These are phyloP conservation scores for Rubus parviflorus DNA, from an alignment of 306 rosid genomes.

Conservation along the genomic window DNA sequence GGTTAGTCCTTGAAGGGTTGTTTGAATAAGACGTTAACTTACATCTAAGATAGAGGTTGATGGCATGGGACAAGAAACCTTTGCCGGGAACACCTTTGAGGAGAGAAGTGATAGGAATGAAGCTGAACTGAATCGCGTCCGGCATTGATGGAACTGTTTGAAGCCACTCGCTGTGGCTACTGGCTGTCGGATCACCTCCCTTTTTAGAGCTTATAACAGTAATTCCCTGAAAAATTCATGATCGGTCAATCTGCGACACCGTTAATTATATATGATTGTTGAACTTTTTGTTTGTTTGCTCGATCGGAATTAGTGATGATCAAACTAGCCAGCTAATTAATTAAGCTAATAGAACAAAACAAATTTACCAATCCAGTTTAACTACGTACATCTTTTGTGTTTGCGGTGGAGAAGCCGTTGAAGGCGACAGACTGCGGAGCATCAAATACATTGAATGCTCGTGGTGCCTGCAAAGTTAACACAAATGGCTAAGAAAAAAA, in stretches of 20 bases:
- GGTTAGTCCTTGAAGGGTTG: neutral
- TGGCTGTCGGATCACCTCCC: constrained; percentile 66
- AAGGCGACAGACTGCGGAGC: constrained; percentile 50
- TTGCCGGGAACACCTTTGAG: constrained; percentile 74
- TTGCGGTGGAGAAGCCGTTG: constrained; percentile 46
- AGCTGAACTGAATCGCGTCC: constrained; percentile 59
- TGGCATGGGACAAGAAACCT: constrained; percentile 86
- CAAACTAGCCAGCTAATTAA: neutral
- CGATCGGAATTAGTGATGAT: neutral
- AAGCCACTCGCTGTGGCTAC: constrained; percentile 82
- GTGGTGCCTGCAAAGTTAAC: constrained; percentile 54
- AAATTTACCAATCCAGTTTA: neutral
- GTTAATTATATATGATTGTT: neutral
- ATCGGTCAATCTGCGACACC: neutral
- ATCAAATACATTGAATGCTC: constrained; percentile 64
- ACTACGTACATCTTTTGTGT: constrained; percentile 70
- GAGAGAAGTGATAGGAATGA: constrained; percentile 86
- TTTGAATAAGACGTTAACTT: constrained; percentile 28
- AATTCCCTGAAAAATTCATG: constrained; percentile 55
- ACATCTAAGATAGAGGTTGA: constrained; percentile 92
- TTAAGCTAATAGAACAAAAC: neutral
- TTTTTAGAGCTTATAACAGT: constrained; percentile 67
- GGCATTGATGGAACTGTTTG: constrained; percentile 61
- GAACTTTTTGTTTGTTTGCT: neutral
- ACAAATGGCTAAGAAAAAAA: no score